Evolutionary conservation across 192 early-diverging fungal species (phyloP).

Genomic region (Coemansia sp.): DNA sequence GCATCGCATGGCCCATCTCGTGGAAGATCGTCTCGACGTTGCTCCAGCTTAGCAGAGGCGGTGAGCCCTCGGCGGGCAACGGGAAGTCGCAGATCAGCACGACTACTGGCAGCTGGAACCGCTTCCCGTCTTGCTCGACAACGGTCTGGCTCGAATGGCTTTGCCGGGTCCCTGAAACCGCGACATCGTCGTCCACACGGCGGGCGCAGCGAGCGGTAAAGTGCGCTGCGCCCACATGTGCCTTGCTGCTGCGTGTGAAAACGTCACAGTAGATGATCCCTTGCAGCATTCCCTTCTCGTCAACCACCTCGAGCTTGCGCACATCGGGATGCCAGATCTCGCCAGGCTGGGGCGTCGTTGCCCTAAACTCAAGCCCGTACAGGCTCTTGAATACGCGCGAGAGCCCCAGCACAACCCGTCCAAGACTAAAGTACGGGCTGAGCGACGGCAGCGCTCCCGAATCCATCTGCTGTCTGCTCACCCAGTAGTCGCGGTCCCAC

Average conservation of each 20-base stretch:
- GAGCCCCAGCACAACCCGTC: constrained; percentile 80
- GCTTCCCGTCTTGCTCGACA: constrained; percentile 47
- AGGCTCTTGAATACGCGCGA: constrained; percentile 81
- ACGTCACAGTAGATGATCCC: constrained; percentile 96
- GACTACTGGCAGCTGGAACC: constrained; percentile 70
- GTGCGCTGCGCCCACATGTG: constrained; percentile 84
- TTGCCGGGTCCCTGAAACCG: constrained; percentile 8
- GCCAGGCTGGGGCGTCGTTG: constrained; percentile 64
- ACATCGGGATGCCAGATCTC: constrained; percentile 93
- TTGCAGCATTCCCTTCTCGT: constrained; percentile 80
- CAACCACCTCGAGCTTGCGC: constrained; percentile 84
- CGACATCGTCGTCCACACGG: constrained; percentile 77
- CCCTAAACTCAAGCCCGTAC: constrained; percentile 84
- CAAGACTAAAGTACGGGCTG: constrained; percentile 82
- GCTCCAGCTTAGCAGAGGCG: constrained; percentile 67
- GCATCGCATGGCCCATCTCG: constrained; percentile 99
- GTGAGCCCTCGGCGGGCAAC: constrained; percentile 43
- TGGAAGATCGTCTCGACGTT: constrained; percentile 98
- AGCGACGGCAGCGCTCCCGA: constrained; percentile 53
- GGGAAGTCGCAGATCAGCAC: constrained; percentile 75
- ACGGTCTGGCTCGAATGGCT: constrained; percentile 36
- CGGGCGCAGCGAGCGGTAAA: constrained; percentile 92
- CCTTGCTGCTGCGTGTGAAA: constrained; percentile 72
- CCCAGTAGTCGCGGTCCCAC: constrained; percentile 85
- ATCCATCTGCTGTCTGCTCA: constrained; percentile 50